Evolutionary conservation across 768 basidiomycete genomes (phyloP), one percentile per base, ranked within the genome.

Genomic region (Cubamyces sp.): DNA sequence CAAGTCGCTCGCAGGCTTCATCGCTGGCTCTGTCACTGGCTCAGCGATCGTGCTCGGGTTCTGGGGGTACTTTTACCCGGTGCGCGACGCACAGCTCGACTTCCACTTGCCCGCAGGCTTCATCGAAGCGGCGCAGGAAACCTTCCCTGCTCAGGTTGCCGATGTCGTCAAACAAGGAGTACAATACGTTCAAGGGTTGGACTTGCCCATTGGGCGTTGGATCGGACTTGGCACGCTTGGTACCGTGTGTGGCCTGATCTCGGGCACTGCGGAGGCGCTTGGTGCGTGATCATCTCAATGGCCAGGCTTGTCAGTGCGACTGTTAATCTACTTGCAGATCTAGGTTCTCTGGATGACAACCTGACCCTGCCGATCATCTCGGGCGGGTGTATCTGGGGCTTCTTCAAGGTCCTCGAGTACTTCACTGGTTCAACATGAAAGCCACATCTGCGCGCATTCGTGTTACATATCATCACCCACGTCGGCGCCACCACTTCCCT

Each of bases 291-390:
- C 40, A 45, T 50, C 58, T 62, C 1, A 54, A 16, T 26, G 1
- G 48, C 54, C 43, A 34, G 11, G 16, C 63, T 30, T 48, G 51
- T 49, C 30, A 8, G 66, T 57, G 57, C 52, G 28, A 34, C 63
- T 23, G 42, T 43, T 15, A 15, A 30, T 28, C 25, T 28, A 23
- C 39, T 47, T 50, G 28, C 71, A 96, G 93, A 96, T 73, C 79
- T 96, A 3, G 93, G 93, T 18, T 83, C 82, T 0, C 71, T 94
- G 41, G 95, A 97, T 69, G 95, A 97, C 71, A 96, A 97, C 72
- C 74, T 97, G 25, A 96, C 92, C 8, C 76, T 97, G 25, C 95
- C 95, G 4, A 87, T 96, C 70, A 84, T 96, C 57, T 87, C 92
- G 6, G 94, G 94, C 3, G 90, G 85, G 2, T 81, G 84, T 66